Conservation (phyloP, 1,139 yeast species). For the Candida mesenterica region DNA sequence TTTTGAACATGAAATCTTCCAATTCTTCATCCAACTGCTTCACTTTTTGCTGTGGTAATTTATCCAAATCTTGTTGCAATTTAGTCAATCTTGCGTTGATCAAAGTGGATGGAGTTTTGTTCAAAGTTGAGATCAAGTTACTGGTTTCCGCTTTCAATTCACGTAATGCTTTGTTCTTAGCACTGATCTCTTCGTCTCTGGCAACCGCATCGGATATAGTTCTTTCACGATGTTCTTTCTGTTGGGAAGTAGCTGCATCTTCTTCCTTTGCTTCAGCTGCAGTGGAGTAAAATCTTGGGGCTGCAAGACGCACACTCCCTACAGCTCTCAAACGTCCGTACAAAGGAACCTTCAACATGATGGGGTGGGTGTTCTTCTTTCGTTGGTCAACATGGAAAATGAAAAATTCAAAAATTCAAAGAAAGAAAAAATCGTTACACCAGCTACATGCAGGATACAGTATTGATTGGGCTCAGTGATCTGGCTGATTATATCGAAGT, state of each 20-base stretch:
- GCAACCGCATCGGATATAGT: slow-evolving; percentile 48
- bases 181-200: slow-evolving; percentile 41
- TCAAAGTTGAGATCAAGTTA: slow-evolving; percentile 32
- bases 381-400: neutral
- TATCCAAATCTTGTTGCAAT: slow-evolving; percentile 31
- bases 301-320: neutral
- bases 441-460: too few relatives aligned
- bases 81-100: slow-evolving; percentile 29
- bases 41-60: slow-evolving; percentile 33
- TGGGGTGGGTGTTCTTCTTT: neutral
- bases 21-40: slow-evolving; percentile 44
- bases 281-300: slow-evolving; percentile 7
- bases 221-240: slow-evolving; percentile 37
- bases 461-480: too few relatives aligned
- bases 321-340: neutral
- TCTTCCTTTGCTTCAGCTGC: slow-evolving; percentile 5
- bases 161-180: slow-evolving; percentile 35
- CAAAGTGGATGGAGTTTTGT: slow-evolving; percentile 34
- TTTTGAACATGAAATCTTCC: slow-evolving; percentile 36
- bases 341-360: slow-evolving; percentile 1
- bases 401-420: neutral
- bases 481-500: too few relatives aligned
- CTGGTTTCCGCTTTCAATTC: slow-evolving; percentile 33
- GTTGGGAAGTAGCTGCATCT: slow-evolving; percentile 13
- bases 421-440: too few relatives aligned